Percentiles rank a stretch among this genome's conserved stretches.
phyloP scores from a whole-genome alignment of 352 stramenopile genomes.

The Pythium guiyangense region DNA sequence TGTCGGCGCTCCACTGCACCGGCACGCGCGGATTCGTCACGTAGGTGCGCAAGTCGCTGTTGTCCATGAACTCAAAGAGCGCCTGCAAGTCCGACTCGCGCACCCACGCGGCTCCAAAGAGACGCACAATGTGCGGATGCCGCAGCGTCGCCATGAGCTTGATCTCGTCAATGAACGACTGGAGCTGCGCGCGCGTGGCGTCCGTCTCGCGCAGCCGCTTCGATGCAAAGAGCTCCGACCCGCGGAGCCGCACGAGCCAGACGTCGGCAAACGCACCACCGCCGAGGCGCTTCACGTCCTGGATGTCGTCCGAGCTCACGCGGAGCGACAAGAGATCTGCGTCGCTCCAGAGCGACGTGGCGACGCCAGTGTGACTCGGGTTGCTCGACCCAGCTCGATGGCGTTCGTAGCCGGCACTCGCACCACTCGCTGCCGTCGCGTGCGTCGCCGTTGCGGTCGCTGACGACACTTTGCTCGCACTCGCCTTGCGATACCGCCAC shows the following conservation, averaged over 20 bases:
- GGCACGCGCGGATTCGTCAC: constrained; percentile 12
- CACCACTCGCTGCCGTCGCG: background rate
- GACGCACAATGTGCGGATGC: constrained; percentile 36
- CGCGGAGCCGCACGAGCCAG: constrained; percentile 33
- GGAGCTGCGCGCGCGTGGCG: constrained; percentile 19
- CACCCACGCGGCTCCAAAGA: constrained; percentile 45
- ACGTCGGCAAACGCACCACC: constrained; percentile 15
- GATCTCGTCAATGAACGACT: constrained; percentile 46
- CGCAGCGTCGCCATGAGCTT: no score
- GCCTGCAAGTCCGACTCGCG: constrained; percentile 36
- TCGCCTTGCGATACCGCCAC: background rate
- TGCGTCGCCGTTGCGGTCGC: background rate
- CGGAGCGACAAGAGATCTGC: background rate
- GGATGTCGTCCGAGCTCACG: no score
- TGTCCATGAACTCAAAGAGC: no score
- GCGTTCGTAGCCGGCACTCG: background rate
- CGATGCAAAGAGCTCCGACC: constrained; percentile 25
- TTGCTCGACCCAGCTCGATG: background rate
- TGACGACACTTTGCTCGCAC: background rate
- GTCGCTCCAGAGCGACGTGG: constrained; percentile 26
- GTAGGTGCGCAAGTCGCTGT: constrained; percentile 39
- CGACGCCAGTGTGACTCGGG: background rate
- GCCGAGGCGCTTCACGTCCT: background rate
- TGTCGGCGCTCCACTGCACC: constrained; percentile 1
- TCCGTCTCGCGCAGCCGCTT: constrained; percentile 5